Percentiles rank a stretch among this genome's conserved stretches.
phyloP scores from a whole-genome alignment of 2,329 filamentous ascomycete species.

The Blastomyces percursus region DNA sequence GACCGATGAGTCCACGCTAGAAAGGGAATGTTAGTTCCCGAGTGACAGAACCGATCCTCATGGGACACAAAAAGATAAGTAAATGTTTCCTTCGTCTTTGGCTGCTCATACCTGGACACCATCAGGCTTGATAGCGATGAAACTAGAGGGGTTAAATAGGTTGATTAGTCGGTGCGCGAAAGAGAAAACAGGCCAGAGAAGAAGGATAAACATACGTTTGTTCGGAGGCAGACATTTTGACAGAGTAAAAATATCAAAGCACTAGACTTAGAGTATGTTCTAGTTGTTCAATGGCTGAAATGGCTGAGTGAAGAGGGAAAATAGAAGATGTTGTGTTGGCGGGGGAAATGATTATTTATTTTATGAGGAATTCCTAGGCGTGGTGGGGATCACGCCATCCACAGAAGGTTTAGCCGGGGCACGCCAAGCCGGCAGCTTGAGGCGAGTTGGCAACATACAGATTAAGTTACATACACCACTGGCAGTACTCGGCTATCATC shows the following conservation, averaged over 20 bases:
- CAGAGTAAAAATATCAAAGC: conserved; percentile 22
- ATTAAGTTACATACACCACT: conserved; percentile 20
- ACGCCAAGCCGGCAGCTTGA: conserved; percentile 3
- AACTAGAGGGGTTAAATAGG: conserved; percentile 47
- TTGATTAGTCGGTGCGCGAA: conserved; percentile 2
- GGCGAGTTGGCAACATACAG: conserved; percentile 16
- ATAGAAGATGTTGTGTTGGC: conserved; percentile 6
- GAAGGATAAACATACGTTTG: conserved; percentile 60
- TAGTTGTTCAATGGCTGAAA: conserved; percentile 15
- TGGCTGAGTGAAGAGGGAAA: conserved; percentile 19
- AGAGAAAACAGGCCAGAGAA: conserved; percentile 13
- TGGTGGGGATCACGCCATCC: background rate
- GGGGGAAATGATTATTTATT: conserved; percentile 1
- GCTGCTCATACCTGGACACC: conserved; percentile 76
- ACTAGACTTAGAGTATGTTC: conserved; percentile 19
- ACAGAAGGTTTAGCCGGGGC: background rate
- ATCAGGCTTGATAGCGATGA: conserved; percentile 99
- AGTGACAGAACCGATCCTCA: background rate
- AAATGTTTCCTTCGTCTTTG: background rate
- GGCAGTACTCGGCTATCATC: too few species aligned
- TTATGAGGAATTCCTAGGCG: background rate
- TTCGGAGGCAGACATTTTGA: conserved; percentile 60
- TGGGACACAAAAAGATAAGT: background rate
- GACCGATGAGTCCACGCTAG: conserved; percentile 91
- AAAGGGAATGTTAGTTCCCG: conserved; percentile 19